Conservation (phyloP, 2,329 filamentous ascomycete genomes). For the Ceratocystis alfenasii region DNA sequence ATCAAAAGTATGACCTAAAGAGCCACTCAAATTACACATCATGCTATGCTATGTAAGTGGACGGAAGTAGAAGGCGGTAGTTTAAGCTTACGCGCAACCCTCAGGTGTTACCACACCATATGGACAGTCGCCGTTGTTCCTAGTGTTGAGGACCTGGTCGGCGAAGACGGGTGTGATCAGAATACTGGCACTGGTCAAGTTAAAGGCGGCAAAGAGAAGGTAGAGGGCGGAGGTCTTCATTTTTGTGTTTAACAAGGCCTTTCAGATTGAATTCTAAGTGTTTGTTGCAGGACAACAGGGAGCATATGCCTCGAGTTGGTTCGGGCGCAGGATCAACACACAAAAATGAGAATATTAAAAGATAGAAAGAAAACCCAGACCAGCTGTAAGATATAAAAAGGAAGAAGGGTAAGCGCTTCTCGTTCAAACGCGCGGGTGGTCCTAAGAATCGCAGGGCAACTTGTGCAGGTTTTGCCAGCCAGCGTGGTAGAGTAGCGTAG, state of each 20-base stretch:
- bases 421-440: not conserved
- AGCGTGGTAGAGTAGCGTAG: not conserved
- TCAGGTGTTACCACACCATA: slow-evolving; percentile 45
- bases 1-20: not conserved
- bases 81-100: slow-evolving; percentile 42
- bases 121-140: slow-evolving; percentile 39
- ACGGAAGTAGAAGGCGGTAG: slow-evolving; percentile 20
- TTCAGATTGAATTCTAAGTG: not conserved
- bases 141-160: slow-evolving; percentile 41
- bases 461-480: not conserved
- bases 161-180: slow-evolving; percentile 43
- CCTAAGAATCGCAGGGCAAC: not conserved
- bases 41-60: not conserved
- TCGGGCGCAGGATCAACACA: slow-evolving; percentile 13
- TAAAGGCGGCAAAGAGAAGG: slow-evolving; percentile 35
- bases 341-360: not conserved
- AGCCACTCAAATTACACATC: not conserved
- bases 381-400: slow-evolving; percentile 10
- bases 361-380: slow-evolving; percentile 6
- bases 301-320: not conserved
- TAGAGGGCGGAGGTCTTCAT: slow-evolving; percentile 34
- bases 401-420: not conserved
- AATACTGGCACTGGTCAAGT: slow-evolving; percentile 40
- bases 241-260: not conserved
- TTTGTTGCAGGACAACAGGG: too few species aligned